These are phyloP conservation scores for Fusarium sp. DNA, from an alignment of 2,329 filamentous ascomycete genomes.

Conservation along the genomic window DNA sequence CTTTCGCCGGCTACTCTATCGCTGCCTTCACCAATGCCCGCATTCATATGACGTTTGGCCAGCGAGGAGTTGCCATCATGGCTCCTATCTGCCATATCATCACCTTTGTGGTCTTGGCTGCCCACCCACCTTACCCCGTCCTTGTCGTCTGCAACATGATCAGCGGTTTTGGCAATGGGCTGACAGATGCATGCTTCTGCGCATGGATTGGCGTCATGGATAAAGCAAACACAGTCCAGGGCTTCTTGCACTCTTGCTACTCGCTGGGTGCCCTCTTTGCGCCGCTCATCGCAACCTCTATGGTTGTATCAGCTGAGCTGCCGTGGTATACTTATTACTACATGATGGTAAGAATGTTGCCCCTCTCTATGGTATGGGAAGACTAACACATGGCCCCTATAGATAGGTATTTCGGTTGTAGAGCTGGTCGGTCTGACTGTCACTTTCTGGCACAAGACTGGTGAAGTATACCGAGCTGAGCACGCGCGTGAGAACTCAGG, in stretches of 20 bases:
- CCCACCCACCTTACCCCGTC: constrained; percentile 77
- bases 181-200: constrained; percentile 69
- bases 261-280: constrained; percentile 75
- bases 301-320: constrained; percentile 72
- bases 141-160: constrained; percentile 75
- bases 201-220: constrained; percentile 75
- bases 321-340: constrained; percentile 82
- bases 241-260: constrained; percentile 77
- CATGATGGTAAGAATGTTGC: constrained; percentile 70
- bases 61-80: constrained; percentile 76
- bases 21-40: constrained; percentile 74
- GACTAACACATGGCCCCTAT: background rate
- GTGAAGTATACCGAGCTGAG: constrained; percentile 65
- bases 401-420: constrained; percentile 65
- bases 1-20: constrained; percentile 74
- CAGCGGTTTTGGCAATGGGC: constrained; percentile 77
- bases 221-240: constrained; percentile 77
- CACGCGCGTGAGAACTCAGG: constrained; percentile 47
- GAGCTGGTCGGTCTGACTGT: constrained; percentile 67
- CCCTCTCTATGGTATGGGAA: constrained; percentile 21
- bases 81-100: constrained; percentile 73
- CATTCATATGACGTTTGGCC: constrained; percentile 75
- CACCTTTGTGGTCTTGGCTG: constrained; percentile 72
- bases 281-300: constrained; percentile 76
- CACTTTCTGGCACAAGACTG: constrained; percentile 74